Base-by-base conservation (phyloP, 306 rosid species). In the Prunus campanulata region DNA sequence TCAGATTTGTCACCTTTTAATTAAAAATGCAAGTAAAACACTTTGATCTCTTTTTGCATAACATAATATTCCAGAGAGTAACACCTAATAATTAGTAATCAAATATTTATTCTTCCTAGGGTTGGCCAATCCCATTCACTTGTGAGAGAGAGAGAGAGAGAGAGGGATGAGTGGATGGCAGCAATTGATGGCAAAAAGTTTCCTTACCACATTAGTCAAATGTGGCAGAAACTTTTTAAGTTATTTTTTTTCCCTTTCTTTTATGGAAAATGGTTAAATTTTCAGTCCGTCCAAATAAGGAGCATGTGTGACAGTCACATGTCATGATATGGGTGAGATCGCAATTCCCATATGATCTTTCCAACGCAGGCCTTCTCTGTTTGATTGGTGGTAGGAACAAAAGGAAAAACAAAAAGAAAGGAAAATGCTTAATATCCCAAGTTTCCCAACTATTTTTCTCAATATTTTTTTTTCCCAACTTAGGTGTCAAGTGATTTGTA, bases 1-100 rank as follows among this genome's bases (percentile, higher is more conserved):
- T 86, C 85, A 54, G 83, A 82, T 86, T 93, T 90, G 96, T 93
- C 97, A 27, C 81, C 80, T 80, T 87, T 62, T 79, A 87, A 77
- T 90, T 79, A 84, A 84, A 84, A 90, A 73, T 81, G 84, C 76
- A 81, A 81, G 87, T 88, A 84, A 77, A 66, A 51, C 57, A 29
- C 20, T 70, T 68, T 48, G 42, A 76, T 78, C 35, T 63, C 78
- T 39, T 39, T 71, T 78, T 69, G 11, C 22, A 35, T 54, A 30
- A 30, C 20, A 65, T 75, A 47, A 64, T 68, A 68, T 49, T 61
- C 25, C 70, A 39, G 44, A 12, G 51, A 47, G 35, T 22, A 64
- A 66, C 66, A 72, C 30, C 50, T 66, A 73, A 54, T 55, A 39
- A 71, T 79, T 47, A 22, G 29, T 71, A 71, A 30, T n/a, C 3